Evolutionary conservation across 441 rosid species (phyloP), one percentile per base, ranked within the genome.

Genomic region (Biscutella auriculata): DNA sequence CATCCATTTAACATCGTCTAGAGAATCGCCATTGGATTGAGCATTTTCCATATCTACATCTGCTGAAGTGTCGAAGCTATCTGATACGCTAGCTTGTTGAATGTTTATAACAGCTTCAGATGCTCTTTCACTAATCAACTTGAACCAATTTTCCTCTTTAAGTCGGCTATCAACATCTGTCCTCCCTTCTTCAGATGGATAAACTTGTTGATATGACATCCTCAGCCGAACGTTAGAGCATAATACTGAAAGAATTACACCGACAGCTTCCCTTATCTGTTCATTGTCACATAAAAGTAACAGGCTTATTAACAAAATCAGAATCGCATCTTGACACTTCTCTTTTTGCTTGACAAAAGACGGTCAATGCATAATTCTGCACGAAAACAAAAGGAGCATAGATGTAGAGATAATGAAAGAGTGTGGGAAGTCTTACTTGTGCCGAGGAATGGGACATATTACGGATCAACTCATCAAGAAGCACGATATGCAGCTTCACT

Each of bases 381-480:
- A 14, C 21, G 54, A 23, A 66, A 51, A 15, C 40, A 49, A 32
- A 34, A 41, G 10, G 58, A 48, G 37, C 8, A 43, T 48, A 49
- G 42, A 49, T 54, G 42, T 21, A 19, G 54, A 16, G 54, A 40
- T 40, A 30, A 37, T 29, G 44, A 29, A 36, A n/a, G 12, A 44
- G 48, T 35, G 45, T 36, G 60, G 23, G 56, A 62, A 47, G n/a
- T 26, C 95, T 81, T 81, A 93, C 99, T 67, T 94, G 99, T 39
- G 99, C 94, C 5, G 99, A 94, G 33, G 97, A 87, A 78, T 94
- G 99, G 73, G 86, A 80, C 97, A 90, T 94, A 74, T 83, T 85
- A 53, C 57, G 69, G 78, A 87, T 73, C 79, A 94, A 75, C 73
- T 94, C 99, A 54, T 79, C 76, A 65, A 94, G 75, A 77, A 94